Conservation (phyloP, 495 filamentous ascomycete genomes). For the Penicillium taxi region DNA sequence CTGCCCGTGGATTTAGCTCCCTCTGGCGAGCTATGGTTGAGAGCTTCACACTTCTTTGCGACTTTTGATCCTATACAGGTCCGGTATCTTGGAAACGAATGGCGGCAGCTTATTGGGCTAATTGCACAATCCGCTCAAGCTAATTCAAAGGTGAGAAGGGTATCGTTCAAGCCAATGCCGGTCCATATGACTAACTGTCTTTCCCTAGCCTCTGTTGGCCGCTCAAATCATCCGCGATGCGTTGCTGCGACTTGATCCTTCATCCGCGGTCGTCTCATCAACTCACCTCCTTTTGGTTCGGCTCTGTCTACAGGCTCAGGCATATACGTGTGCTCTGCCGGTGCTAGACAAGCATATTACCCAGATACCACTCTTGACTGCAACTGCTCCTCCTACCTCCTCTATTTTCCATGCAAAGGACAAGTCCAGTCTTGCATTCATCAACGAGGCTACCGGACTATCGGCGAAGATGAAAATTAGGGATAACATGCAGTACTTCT, state of each 20-base stretch:
- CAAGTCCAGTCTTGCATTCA: constrained; percentile 37
- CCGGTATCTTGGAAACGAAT: constrained; percentile 49
- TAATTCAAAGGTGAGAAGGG: constrained; percentile 36
- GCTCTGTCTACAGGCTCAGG: constrained; percentile 49
- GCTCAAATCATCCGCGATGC: constrained; percentile 54
- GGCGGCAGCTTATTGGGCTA: constrained; percentile 44
- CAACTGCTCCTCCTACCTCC: constrained; percentile 12
- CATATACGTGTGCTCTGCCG: constrained; percentile 50
- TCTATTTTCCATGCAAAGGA: constrained; percentile 23
- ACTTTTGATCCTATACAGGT: constrained; percentile 52
- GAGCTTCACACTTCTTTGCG: constrained; percentile 38
- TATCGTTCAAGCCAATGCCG: background rate
- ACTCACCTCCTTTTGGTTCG: constrained; percentile 54
- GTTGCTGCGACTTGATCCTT: constrained; percentile 64
- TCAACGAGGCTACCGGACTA: constrained; percentile 51
- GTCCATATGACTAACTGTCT: constrained; percentile 8
- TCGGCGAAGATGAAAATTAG: constrained; percentile 47
- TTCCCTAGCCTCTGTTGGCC: constrained; percentile 47
- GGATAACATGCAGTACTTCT: constrained; percentile 68
- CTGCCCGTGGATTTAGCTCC: constrained; percentile 24
- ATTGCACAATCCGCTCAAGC: constrained; percentile 33
- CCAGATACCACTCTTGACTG: constrained; percentile 48
- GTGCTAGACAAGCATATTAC: constrained; percentile 62
- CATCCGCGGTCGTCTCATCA: constrained; percentile 61
- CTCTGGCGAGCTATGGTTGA: constrained; percentile 39